phyloP scores from a whole-genome alignment of 208 protist genomes.

The Herpetomonas samuelpessoai region DNA sequence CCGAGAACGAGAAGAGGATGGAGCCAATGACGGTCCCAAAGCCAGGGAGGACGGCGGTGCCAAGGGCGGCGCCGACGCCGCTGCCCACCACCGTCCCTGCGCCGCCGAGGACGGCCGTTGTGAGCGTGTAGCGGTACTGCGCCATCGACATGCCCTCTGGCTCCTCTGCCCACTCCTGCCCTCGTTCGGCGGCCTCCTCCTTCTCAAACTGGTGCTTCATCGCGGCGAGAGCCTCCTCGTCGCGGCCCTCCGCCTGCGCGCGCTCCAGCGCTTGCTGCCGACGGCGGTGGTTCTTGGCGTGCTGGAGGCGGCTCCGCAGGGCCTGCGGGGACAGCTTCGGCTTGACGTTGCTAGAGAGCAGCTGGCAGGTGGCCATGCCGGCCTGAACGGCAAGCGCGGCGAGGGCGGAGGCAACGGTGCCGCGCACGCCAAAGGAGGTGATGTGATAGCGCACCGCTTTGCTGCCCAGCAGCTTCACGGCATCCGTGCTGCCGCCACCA shows the following conservation, averaged over 20 bases:
- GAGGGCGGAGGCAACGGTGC: slow-evolving; percentile 40
- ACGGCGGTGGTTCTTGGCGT: too few species aligned
- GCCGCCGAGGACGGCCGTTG: slow-evolving; percentile 31
- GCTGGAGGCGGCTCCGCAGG: too few species aligned
- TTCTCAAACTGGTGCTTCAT: too few species aligned
- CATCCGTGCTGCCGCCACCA: too few species aligned
- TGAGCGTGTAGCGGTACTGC: slow-evolving; percentile 59
- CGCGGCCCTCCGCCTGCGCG: too few species aligned
- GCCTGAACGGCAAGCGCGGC: slow-evolving; percentile 43
- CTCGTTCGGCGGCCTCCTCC: too few species aligned
- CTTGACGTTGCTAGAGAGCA: slow-evolving; percentile 25
- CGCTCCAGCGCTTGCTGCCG: too few species aligned
- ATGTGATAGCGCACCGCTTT: slow-evolving; percentile 52
- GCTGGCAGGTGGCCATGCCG: slow-evolving; percentile 24
- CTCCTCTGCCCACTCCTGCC: too few species aligned
- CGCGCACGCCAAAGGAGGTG: slow-evolving; percentile 39
- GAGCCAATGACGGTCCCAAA: slow-evolving; percentile 63
- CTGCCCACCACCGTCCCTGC: slow-evolving; percentile 41
- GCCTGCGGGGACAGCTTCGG: too few species aligned
- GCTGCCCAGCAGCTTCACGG: slow-evolving; percentile 31
- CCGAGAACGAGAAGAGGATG: slow-evolving; percentile 29
- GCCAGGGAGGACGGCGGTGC: slow-evolving; percentile 54
- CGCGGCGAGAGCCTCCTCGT: too few species aligned
- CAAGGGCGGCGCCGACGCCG: slow-evolving; percentile 43
- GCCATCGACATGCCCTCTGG: slow-evolving; percentile 27